Evolutionary conservation across 1,139 yeast genomes (phyloP), one percentile per base, ranked within the genome.

Genomic region (Lodderomyces metapsilosis): DNA sequence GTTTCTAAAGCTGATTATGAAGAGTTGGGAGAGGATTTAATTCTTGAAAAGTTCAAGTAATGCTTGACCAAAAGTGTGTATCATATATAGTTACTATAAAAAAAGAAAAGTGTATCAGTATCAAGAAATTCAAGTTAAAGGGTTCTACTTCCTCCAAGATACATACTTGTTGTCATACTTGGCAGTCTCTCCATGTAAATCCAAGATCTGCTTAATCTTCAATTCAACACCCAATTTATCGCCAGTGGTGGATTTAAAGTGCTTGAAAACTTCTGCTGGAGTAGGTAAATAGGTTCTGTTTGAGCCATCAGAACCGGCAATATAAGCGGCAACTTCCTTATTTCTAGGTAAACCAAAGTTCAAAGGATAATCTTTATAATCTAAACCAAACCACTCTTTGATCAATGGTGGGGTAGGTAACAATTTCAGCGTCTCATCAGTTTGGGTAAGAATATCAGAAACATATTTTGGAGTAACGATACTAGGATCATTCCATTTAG

Each of bases 291-390:
- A 80, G 30, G 82, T 71, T 53, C 87, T 74, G 51, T 78, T 74
- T 12, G 82, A 70, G 24, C 78, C 81, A 53, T 80, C 87, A 47
- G 71, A 73, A 20, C 91, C 91, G 37, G 80, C 78, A 40, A 85
- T 77, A 59, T 72, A 85, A 42, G 67, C 66, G 52, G 76, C 73
- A 44, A 80, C 71, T 45, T 80, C 83, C 39, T 57, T 51, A 61
- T 83, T 86, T 11, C 78, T 69, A 40, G 98, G 98, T 50, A 92
- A 74, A 27, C 95, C 96, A 74, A 79, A 85, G 55, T 78, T 74
- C 64, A 76, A 80, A 25, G 96, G 96, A 59, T 91, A 86, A 40
- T 74, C 62, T 35, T 63, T 62, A 65, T 75, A 88, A 52, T 83
- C 77, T 41, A 74, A 64, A 38, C 77, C 74, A 48, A 74, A 70